Conservation (phyloP, 768 basidiomycete genomes). For the Nidularia pulvinata region DNA sequence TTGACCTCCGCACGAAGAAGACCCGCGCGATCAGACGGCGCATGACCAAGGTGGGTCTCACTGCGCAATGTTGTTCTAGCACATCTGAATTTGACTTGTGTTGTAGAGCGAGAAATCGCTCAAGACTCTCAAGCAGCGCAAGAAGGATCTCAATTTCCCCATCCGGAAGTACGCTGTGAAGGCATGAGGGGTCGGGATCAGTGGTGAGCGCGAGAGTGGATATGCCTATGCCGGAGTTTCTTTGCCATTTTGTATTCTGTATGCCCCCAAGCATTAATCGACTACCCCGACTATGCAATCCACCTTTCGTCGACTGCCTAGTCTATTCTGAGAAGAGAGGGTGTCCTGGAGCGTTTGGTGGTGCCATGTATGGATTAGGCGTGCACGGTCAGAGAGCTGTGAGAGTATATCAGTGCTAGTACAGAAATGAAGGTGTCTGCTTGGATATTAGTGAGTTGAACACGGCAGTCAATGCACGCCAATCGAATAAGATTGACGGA, state of each 20-base stretch:
- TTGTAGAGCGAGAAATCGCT: slow-evolving; percentile 76
- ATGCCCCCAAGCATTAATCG: slow-evolving; percentile 14
- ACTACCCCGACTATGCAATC: not conserved
- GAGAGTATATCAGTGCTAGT: too few relatives aligned
- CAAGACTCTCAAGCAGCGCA: slow-evolving; percentile 91
- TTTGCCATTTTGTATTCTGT: slow-evolving; percentile 15
- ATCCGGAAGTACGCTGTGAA: slow-evolving; percentile 94
- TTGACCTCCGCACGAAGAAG: slow-evolving; percentile 98
- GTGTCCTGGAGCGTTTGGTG: not conserved
- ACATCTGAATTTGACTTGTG: not conserved
- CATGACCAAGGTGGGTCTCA: slow-evolving; percentile 74
- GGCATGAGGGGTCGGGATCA: slow-evolving; percentile 50
- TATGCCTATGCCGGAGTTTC: slow-evolving; percentile 12
- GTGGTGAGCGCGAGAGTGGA: not conserved
- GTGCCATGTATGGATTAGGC: not conserved
- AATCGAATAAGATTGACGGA: too few relatives aligned
- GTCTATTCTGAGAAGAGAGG: not conserved
- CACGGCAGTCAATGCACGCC: too few relatives aligned
- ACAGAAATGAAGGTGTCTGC: too few relatives aligned
- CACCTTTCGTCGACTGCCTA: not conserved
- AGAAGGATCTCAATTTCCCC: slow-evolving; percentile 96
- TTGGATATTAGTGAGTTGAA: too few relatives aligned
- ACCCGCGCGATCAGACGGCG: slow-evolving; percentile 97
- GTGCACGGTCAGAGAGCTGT: not conserved
- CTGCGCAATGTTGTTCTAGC: not conserved